Evolutionary conservation across 768 basidiomycete genomes (phyloP).

Genomic region (Leccinum longicurvipes): DNA sequence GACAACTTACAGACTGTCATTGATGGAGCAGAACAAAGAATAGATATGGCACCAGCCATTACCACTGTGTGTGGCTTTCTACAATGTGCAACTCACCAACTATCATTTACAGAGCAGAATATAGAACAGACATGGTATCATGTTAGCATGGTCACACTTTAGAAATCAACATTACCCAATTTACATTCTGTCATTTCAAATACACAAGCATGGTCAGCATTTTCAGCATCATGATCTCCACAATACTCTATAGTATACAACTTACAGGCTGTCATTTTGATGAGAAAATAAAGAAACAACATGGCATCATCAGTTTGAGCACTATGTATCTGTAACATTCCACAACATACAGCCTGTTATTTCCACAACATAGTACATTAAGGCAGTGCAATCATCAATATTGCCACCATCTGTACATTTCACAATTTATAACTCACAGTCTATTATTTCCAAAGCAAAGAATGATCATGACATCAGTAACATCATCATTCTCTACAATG

Average conservation of each 20-base stretch:
- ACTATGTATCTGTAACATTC: not conserved
- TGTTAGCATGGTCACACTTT: not conserved
- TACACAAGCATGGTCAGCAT: not conserved
- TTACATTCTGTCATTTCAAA: not conserved
- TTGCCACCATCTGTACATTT: not conserved
- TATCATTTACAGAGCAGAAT: not conserved
- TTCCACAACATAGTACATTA: not conserved
- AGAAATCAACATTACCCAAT: not conserved
- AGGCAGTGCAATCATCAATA: not conserved
- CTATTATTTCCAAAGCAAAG: not conserved
- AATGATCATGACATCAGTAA: not conserved
- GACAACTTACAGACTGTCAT: not conserved
- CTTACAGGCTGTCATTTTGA: not conserved
- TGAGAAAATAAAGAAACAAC: not conserved
- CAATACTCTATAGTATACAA: not conserved
- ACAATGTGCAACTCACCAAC: not conserved
- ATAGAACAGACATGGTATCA: not conserved
- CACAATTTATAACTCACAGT: not conserved
- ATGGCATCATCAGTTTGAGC: not conserved
- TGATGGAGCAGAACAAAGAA: not conserved
- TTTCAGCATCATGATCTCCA: not conserved
- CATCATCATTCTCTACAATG: too few species aligned
- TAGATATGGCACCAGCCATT: not conserved
- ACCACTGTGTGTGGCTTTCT: too few species aligned
- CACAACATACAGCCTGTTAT: not conserved